Conservation (phyloP, 148 eudicot species). For the Euryodendron excelsum region DNA sequence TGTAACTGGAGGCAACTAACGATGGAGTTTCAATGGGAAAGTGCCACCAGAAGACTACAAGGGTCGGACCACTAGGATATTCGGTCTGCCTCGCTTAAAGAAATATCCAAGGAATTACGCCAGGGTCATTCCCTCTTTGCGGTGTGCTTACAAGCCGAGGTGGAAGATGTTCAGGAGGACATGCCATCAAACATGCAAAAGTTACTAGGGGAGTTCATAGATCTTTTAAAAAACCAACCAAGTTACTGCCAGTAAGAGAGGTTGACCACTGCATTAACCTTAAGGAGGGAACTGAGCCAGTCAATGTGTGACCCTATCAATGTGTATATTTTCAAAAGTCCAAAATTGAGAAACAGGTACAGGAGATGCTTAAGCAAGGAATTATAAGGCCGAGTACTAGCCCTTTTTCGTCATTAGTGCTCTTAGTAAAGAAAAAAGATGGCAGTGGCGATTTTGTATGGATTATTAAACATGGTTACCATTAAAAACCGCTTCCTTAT, state of each 20-base stretch:
- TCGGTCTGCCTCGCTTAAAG: background rate
- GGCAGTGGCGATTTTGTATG: background rate
- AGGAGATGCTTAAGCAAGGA: too few species aligned
- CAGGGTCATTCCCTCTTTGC: background rate
- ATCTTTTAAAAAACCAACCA: background rate
- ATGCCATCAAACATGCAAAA: background rate
- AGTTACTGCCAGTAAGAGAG: background rate
- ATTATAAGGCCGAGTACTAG: too few species aligned
- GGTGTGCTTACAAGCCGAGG: background rate
- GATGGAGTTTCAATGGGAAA: background rate
- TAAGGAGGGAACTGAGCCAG: background rate
- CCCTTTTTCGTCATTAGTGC: too few species aligned
- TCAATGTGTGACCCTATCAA: background rate
- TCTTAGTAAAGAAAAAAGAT: too few species aligned
- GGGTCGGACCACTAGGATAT: too few species aligned
- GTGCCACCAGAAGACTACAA: too few species aligned
- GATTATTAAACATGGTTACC: background rate
- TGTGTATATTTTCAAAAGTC: background rate
- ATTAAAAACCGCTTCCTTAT: background rate
- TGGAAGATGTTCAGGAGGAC: background rate
- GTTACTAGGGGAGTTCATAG: background rate
- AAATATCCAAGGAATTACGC: background rate
- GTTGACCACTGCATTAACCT: background rate
- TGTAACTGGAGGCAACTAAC: background rate
- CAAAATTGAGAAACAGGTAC: background rate